phyloP scores from a whole-genome alignment of 2,329 filamentous ascomycete species.

The Dichotomopilus funicola region DNA sequence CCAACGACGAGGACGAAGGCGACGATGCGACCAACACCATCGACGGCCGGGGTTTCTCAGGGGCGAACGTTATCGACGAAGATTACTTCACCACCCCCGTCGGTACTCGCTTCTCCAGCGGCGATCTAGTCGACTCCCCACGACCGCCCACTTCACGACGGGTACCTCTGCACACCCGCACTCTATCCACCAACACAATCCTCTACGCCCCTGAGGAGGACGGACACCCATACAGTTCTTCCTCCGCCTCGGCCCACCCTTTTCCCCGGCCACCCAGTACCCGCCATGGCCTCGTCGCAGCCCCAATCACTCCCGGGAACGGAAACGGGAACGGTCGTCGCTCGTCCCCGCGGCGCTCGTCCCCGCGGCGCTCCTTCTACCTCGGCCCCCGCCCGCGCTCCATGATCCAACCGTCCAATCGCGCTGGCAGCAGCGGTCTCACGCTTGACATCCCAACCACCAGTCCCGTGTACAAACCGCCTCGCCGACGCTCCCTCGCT shows the following conservation, averaged over 20 bases:
- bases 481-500: slow-evolving; percentile 53
- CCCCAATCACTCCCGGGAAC: slow-evolving; percentile 28
- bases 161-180: slow-evolving; percentile 57
- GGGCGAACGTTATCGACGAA: slow-evolving; percentile 30
- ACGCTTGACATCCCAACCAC: slow-evolving; percentile 40
- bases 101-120: slow-evolving; percentile 34
- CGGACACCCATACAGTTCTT: slow-evolving; percentile 33
- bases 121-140: slow-evolving; percentile 27
- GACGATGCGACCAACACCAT: slow-evolving; percentile 39
- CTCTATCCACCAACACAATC: slow-evolving; percentile 75
- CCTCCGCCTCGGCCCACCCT: slow-evolving; percentile 36
- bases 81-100: slow-evolving; percentile 52
- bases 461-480: slow-evolving; percentile 22
- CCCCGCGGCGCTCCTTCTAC: slow-evolving; percentile 41
- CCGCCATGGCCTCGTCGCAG: slow-evolving; percentile 34
- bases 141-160: slow-evolving; percentile 24
- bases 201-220: slow-evolving; percentile 65
- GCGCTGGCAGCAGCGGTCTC: slow-evolving; percentile 44
- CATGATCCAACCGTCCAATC: slow-evolving; percentile 44
- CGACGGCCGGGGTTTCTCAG: slow-evolving; percentile 26
- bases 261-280: slow-evolving; percentile 34
- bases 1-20: slow-evolving; percentile 66
- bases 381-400: slow-evolving; percentile 48
- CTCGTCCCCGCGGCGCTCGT: slow-evolving; percentile 45
- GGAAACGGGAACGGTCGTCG: slow-evolving; percentile 21